These are phyloP conservation scores for Heliocybe sulcata DNA, from an alignment of 1,284 basidiomycete species.

Conservation along the genomic window DNA sequence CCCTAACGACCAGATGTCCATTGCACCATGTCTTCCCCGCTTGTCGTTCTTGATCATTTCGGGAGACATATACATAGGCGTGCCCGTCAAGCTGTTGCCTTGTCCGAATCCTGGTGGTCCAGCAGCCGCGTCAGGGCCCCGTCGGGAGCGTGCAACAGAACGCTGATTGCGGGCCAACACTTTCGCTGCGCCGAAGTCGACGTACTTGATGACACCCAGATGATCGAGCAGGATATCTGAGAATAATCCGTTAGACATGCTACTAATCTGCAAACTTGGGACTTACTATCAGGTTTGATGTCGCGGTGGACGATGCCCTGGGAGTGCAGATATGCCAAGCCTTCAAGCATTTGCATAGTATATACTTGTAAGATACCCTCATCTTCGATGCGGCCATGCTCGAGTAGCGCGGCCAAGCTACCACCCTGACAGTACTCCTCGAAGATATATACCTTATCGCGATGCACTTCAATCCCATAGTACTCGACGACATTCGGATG, in stretches of 20 bases:
- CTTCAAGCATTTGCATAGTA: conserved; percentile 95
- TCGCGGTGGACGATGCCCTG: conserved; percentile 94
- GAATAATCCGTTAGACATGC: conserved; percentile 8
- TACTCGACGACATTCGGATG: conserved; percentile 99
- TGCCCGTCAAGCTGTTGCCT: conserved; percentile 90
- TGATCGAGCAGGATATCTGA: conserved; percentile 94
- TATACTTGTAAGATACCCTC: conserved; percentile 96
- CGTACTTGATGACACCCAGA: conserved; percentile 92
- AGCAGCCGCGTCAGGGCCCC: conserved; percentile 24
- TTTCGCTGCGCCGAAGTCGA: conserved; percentile 98
- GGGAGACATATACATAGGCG: conserved; percentile 99
- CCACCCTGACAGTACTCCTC: conserved; percentile 99
- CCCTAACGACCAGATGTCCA: conserved; percentile 97
- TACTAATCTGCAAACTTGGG: neutral
- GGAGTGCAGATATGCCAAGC: conserved; percentile 90
- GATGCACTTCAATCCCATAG: conserved; percentile 98
- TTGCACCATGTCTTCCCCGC: conserved; percentile 87
- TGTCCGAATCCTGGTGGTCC: conserved; percentile 34
- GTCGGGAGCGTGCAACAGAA: conserved; percentile 74
- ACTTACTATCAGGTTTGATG: conserved; percentile 97
- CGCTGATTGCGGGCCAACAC: conserved; percentile 92
- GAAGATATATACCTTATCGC: conserved; percentile 99
- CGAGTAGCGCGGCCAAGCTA: conserved; percentile 83
- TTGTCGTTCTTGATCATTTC: conserved; percentile 95
- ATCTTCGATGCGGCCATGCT: conserved; percentile 95